A percentile compares a stretch with the other conserved stretches of the same genome.
These are phyloP conservation scores for Vitis rupestris DNA, from an alignment of 164 flowering plant species.

Conservation along the genomic window DNA sequence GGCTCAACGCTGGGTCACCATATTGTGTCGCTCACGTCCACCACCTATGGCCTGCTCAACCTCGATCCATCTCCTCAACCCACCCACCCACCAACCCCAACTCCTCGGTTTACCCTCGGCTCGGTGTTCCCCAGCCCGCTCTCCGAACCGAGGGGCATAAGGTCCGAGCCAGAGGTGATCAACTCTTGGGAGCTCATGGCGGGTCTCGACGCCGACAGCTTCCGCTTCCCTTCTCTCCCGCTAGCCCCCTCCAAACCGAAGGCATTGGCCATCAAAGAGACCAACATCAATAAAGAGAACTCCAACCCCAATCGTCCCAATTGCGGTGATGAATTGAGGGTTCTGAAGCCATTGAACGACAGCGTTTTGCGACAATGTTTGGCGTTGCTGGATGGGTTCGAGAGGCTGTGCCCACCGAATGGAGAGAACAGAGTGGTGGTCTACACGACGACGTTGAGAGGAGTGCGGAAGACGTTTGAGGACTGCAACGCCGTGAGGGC, in stretches of 20 bases:
- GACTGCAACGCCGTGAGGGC: conserved; percentile 70
- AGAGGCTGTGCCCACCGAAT: conserved; percentile 51
- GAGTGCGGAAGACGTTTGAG: conserved; percentile 78
- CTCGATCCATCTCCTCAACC: conserved; percentile 55
- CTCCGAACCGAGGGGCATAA: conserved; percentile 20
- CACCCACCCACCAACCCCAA: conserved; percentile 31
- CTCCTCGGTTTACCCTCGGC: conserved; percentile 34
- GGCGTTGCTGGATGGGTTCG: conserved; percentile 24
- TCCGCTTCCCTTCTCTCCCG: conserved; percentile 52
- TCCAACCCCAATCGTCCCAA: conserved; percentile 14
- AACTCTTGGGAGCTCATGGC: conserved; percentile 98
- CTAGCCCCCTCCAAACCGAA: conserved; percentile 9
- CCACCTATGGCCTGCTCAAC: conserved; percentile 85
- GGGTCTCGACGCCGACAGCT: conserved; percentile 72
- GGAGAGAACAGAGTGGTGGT: conserved; percentile 74
- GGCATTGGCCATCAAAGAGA: conserved; percentile 20
- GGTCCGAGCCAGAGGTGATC: conserved; percentile 60
- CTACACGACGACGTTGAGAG: conserved; percentile 79
- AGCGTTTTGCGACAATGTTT: not conserved
- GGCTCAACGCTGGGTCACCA: conserved; percentile 60
- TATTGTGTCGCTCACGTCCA: conserved; percentile 91
- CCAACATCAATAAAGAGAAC: conserved; percentile 14
- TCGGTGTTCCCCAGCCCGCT: conserved; percentile 30
- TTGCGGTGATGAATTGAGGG: not conserved
- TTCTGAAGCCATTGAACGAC: not conserved